Percentiles rank a stretch among this genome's conserved stretches.
Evolutionary conservation across 441 rosid species (phyloP).

Genomic region (Pelargonium fulgidum): DNA sequence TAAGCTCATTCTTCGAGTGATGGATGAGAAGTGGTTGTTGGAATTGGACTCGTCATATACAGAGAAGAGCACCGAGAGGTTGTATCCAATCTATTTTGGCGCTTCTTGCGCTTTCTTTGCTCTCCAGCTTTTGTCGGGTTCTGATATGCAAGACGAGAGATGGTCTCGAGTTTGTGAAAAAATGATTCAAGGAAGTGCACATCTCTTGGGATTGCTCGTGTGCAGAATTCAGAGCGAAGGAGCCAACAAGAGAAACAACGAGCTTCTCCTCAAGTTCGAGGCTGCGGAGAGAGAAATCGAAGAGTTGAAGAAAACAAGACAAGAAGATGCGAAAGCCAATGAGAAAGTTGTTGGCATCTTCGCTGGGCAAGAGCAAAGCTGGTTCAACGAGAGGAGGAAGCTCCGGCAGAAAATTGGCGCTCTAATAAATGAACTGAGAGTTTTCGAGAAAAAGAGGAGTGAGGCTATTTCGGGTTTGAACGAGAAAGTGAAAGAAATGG

Average conservation of each 20-base stretch:
- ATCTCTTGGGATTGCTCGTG: conserved; percentile 59
- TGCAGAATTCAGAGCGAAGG: conserved; percentile 54
- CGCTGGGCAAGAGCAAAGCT: conserved; percentile 74
- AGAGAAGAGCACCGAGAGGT: conserved; percentile 26
- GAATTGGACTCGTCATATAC: no score
- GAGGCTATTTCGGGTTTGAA: conserved; percentile 40
- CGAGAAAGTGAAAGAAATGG: conserved; percentile 48
- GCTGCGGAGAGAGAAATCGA: conserved; percentile 45
- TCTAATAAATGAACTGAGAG: conserved; percentile 48
- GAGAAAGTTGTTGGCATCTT: conserved; percentile 83
- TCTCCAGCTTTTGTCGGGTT: conserved; percentile 32
- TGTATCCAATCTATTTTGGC: conserved; percentile 53
- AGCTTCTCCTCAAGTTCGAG: conserved; percentile 47
- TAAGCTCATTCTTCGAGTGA: conserved; percentile 23
- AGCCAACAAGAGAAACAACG: conserved; percentile 21
- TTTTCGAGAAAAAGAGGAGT: conserved; percentile 40
- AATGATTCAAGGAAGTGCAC: conserved; percentile 58
- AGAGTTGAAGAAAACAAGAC: conserved; percentile 55
- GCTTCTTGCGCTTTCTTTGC: conserved; percentile 58
- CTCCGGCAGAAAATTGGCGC: conserved; percentile 51
- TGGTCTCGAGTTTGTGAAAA: conserved; percentile 43
- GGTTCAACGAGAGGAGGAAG: conserved; percentile 63
- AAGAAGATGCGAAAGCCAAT: conserved; percentile 77
- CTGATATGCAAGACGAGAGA: conserved; percentile 37
- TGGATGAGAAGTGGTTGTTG: conserved; percentile 34